These are phyloP conservation scores for Ustilago bromivora DNA, from an alignment of 1,284 basidiomycete species.

Conservation along the genomic window DNA sequence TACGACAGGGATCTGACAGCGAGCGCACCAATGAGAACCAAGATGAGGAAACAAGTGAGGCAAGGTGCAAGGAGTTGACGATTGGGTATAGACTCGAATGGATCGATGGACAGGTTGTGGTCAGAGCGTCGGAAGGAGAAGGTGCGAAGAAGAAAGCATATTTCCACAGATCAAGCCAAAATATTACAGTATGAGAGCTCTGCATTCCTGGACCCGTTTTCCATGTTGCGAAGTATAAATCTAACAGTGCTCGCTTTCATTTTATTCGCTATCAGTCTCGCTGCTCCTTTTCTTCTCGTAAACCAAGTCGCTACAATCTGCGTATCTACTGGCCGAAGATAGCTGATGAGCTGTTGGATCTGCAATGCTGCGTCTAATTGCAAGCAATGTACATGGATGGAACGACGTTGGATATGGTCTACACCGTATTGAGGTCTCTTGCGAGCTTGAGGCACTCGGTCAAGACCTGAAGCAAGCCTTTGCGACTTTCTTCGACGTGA, in stretches of 20 bases:
- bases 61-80: background rate
- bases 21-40: background rate
- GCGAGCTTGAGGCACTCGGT: constrained; percentile 35
- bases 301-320: too few relatives aligned
- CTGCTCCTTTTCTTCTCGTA: background rate
- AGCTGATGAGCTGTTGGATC: background rate
- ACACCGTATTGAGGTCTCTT: constrained; percentile 3
- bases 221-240: background rate
- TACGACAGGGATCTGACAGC: background rate
- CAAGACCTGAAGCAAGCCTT: constrained; percentile 29
- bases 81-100: background rate
- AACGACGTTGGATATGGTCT: background rate
- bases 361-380: background rate
- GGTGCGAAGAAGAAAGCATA: constrained; percentile 35
- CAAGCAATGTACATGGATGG: background rate
- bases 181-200: background rate
- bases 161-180: background rate
- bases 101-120: constrained; percentile 22
- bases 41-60: background rate
- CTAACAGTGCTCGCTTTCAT: background rate
- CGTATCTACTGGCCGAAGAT: background rate
- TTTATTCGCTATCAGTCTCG: background rate
- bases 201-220: background rate
- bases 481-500: constrained; percentile 34
- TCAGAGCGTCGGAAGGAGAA: constrained; percentile 16